These are phyloP conservation scores for Penicillium cataractarum DNA, from an alignment of 495 filamentous ascomycete species.

Conservation along the genomic window DNA sequence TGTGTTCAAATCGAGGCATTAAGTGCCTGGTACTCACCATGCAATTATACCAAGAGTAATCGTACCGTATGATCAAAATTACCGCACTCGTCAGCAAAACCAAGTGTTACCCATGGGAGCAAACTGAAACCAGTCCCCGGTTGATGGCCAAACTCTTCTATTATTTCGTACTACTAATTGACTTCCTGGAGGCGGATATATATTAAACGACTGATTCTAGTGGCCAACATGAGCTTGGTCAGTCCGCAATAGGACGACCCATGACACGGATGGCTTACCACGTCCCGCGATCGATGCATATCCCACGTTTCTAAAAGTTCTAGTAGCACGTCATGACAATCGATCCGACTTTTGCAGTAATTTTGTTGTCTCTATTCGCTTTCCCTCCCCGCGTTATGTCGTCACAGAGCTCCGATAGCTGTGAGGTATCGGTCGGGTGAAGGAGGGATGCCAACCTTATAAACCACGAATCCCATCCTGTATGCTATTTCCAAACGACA, in stretches of 20 bases:
- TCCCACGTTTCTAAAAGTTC: constrained; percentile 4
- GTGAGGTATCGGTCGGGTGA: constrained; percentile 1
- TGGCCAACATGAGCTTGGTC: constrained; percentile 11
- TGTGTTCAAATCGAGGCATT: background rate
- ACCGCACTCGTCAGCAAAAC: background rate
- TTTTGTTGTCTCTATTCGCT: constrained; percentile 2
- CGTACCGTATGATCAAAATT: background rate
- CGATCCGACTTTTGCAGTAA: background rate
- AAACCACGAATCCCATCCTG: background rate
- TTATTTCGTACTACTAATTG: background rate
- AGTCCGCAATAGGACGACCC: constrained; percentile 24
- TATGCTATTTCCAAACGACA: background rate
- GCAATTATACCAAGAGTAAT: too few relatives aligned
- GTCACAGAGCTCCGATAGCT: constrained; percentile 19
- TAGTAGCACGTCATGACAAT: constrained; percentile 31
- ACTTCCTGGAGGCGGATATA: background rate
- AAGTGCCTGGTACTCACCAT: too few relatives aligned
- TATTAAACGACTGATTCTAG: background rate
- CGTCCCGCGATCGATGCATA: background rate
- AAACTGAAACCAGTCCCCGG: background rate
- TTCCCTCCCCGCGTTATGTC: constrained; percentile 23
- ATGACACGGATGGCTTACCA: constrained; percentile 22
- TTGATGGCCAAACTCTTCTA: background rate
- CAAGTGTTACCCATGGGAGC: background rate
- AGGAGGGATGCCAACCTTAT: background rate